A percentile compares a stretch with the other conserved stretches of the same genome.
These are phyloP conservation scores for Backusella tarrabulga DNA, from an alignment of 192 early-diverging fungal genomes.

Conservation along the genomic window DNA sequence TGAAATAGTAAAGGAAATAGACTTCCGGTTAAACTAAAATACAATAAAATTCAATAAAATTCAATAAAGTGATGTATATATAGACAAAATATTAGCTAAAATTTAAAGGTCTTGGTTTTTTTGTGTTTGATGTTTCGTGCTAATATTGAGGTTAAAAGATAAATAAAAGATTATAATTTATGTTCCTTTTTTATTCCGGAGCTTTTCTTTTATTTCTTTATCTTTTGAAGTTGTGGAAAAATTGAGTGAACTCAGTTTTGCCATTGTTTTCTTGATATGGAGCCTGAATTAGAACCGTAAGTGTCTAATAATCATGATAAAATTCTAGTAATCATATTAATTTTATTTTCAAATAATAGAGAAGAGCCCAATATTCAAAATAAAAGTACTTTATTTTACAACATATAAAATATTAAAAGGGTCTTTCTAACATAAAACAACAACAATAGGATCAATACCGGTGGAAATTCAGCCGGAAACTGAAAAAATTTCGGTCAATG, in stretches of 20 bases:
- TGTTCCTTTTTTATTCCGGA: neutral
- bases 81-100: neutral
- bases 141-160: neutral
- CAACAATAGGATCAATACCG: neutral
- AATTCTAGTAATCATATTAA: neutral
- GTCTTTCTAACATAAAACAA: neutral
- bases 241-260: neutral
- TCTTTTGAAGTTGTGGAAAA: neutral
- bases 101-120: neutral
- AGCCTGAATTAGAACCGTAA: neutral
- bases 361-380: neutral
- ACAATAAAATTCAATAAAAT: neutral
- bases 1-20: neutral
- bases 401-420: neutral
- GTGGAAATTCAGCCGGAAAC: neutral
- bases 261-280: neutral
- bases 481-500: neutral
- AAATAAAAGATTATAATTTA: neutral
- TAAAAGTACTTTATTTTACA: neutral
- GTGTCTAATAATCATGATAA: neutral
- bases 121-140: neutral
- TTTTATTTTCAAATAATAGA: neutral
- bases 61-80: neutral
- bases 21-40: no score
- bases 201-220: neutral